Conservation (phyloP, 2,329 filamentous ascomycete genomes). For the Alternaria triticina region DNA sequence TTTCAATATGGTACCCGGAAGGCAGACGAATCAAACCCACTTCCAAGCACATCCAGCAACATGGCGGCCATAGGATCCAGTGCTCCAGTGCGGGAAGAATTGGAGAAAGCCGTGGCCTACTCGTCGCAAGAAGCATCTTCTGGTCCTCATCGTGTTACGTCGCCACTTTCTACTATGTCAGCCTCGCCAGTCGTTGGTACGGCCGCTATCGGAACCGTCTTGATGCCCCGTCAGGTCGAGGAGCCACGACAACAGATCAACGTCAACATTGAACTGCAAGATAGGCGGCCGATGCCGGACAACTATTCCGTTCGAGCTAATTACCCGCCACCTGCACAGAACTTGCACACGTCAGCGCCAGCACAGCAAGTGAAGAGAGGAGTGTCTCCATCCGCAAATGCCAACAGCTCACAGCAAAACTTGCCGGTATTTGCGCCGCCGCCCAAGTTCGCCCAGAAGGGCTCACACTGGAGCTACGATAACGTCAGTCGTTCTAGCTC, state of each 20-base stretch:
- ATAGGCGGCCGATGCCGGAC: conserved; percentile 26
- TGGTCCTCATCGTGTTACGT: conserved; percentile 23
- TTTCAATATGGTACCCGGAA: conserved; percentile 27
- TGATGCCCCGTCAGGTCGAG: conserved; percentile 41
- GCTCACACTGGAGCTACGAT: conserved; percentile 35
- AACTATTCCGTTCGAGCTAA: conserved; percentile 21
- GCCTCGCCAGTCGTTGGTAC: conserved; percentile 41
- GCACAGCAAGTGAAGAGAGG: conserved; percentile 17
- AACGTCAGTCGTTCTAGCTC: conserved; percentile 35
- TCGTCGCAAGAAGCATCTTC: conserved; percentile 13
- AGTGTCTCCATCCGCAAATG: conserved; percentile 12
- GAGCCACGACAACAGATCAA: conserved; percentile 35
- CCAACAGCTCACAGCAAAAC: conserved; percentile 20
- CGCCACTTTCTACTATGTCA: conserved; percentile 38
- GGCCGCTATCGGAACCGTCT: conserved; percentile 40
- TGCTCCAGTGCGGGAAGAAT: not conserved
- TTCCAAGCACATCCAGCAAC: not conserved
- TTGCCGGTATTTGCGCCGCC: conserved; percentile 42
- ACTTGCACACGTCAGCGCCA: conserved; percentile 24
- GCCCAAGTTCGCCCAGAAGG: conserved; percentile 33
- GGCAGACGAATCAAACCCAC: conserved; percentile 26
- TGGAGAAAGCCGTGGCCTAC: conserved; percentile 8
- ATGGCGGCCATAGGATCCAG: not conserved
- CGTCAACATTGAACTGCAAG: conserved; percentile 42
- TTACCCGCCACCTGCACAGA: conserved; percentile 22